phyloP scores from a whole-genome alignment of 2,329 filamentous ascomycete species.

The Verticillium nubilum region DNA sequence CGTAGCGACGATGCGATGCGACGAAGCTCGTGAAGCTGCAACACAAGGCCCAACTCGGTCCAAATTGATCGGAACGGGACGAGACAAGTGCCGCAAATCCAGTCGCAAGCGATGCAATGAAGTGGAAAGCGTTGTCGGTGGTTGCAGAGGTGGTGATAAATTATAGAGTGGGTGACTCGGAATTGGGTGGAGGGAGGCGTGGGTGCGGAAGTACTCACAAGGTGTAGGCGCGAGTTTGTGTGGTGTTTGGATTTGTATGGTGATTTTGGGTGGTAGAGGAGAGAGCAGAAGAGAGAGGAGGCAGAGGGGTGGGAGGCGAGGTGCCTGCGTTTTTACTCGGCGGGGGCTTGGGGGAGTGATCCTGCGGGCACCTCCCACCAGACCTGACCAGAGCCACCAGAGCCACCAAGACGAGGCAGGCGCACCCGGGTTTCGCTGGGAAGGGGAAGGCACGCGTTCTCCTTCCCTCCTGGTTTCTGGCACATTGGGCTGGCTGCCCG shows the following conservation, averaged over 20 bases:
- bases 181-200: constrained; percentile 29
- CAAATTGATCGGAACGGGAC: not conserved
- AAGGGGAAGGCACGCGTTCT: not conserved
- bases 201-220: constrained; percentile 49
- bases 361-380: not conserved
- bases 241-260: constrained; percentile 46
- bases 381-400: not conserved
- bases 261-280: constrained; percentile 45
- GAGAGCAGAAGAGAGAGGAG: constrained; percentile 33
- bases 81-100: not conserved
- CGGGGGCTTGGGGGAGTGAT: constrained; percentile 17
- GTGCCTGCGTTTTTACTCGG: constrained; percentile 56
- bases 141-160: not conserved
- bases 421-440: not conserved
- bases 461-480: not conserved
- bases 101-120: not conserved
- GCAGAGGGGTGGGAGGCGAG: constrained; percentile 33
- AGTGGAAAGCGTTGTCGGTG: not conserved
- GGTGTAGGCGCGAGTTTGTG: constrained; percentile 28
- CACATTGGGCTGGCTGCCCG: constrained; percentile 5
- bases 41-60: not conserved
- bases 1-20: not conserved
- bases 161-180: constrained; percentile 20
- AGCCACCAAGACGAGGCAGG: constrained; percentile 4
- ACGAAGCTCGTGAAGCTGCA: not conserved